Percentiles rank a stretch among this genome's conserved stretches.
Conservation (phyloP, 768 basidiomycete genomes). For the Auricularia sp. region DNA sequence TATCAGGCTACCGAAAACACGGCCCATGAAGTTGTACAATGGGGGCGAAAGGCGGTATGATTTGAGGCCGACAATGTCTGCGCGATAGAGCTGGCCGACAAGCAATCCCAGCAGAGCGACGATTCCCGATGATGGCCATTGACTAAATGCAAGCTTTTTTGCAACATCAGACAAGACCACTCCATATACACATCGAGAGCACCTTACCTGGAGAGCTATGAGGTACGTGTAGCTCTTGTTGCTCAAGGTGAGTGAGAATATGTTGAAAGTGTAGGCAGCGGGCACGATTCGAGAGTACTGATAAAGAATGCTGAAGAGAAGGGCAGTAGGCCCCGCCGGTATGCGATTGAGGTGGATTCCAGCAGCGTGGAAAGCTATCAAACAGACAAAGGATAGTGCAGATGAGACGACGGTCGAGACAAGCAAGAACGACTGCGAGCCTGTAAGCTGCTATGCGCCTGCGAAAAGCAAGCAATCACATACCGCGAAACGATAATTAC, state of each 20-base stretch:
- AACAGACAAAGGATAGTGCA: slow-evolving; percentile 51
- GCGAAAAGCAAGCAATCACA: slow-evolving; percentile 16
- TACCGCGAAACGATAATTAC: slow-evolving; percentile 80
- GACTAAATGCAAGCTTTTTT: slow-evolving; percentile 57
- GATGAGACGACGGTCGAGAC: slow-evolving; percentile 59
- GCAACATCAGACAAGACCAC: background rate
- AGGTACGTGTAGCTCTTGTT: slow-evolving; percentile 71
- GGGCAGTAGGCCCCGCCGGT: slow-evolving; percentile 62
- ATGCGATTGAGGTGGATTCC: slow-evolving; percentile 53
- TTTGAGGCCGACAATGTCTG: slow-evolving; percentile 71
- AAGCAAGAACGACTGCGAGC: slow-evolving; percentile 60
- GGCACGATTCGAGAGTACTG: slow-evolving; percentile 77
- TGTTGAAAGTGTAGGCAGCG: slow-evolving; percentile 58
- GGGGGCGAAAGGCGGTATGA: slow-evolving; percentile 62
- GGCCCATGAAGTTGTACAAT: slow-evolving; percentile 43
- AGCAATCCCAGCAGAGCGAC: slow-evolving; percentile 56
- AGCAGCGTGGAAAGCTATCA: slow-evolving; percentile 54
- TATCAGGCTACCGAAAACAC: slow-evolving; percentile 54
- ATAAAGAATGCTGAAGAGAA: slow-evolving; percentile 73
- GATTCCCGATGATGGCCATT: slow-evolving; percentile 53
- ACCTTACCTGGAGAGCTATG: slow-evolving; percentile 57
- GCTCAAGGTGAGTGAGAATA: slow-evolving; percentile 62
- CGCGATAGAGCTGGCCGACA: slow-evolving; percentile 70
- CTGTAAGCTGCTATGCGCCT: slow-evolving; percentile 5
- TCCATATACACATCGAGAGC: background rate